These are phyloP conservation scores for Pilasporangium apinafurcum DNA, from an alignment of 352 stramenopile genomes.

Conservation along the genomic window DNA sequence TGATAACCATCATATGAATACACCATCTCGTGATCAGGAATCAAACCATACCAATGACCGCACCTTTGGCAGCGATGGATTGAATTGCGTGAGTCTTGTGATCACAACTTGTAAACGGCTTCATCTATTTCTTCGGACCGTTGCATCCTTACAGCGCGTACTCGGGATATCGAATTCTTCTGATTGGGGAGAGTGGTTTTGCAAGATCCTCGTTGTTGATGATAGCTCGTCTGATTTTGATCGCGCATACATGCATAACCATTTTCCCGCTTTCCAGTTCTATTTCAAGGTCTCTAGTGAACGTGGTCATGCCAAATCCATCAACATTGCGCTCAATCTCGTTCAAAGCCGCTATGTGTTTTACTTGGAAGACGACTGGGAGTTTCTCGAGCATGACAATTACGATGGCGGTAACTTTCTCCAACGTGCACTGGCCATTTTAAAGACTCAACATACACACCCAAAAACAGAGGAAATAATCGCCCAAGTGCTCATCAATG, in stretches of 20 bases:
- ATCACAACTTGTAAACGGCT: conserved; percentile 64
- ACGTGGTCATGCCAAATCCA: conserved; percentile 39
- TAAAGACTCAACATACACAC: conserved; percentile 7
- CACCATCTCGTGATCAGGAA: no score
- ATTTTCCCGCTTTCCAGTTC: conserved; percentile 30
- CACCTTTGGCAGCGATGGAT: not conserved
- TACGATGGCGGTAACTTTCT: conserved; percentile 5
- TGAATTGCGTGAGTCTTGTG: conserved; percentile 27
- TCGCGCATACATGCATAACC: conserved; percentile 20
- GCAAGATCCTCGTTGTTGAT: conserved; percentile 41
- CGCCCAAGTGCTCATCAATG: conserved; percentile 44
- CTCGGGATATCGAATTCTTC: conserved; percentile 1
- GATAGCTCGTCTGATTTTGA: conserved; percentile 38
- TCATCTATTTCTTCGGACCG: conserved; percentile 27
- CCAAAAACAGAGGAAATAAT: conserved; percentile 5
- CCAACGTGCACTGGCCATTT: conserved; percentile 9
- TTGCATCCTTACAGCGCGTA: conserved; percentile 13
- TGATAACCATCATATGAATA: not conserved
- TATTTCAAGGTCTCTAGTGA: conserved; percentile 16
- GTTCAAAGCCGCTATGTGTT: conserved; percentile 35
- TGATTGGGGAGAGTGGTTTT: conserved; percentile 21
- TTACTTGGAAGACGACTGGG: conserved; percentile 69
- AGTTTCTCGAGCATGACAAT: conserved; percentile 4
- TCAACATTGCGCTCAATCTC: conserved; percentile 28
- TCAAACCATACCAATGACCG: no score